Evolutionary conservation across 1,284 basidiomycete species (phyloP), one percentile per base, ranked within the genome.

Genomic region (Papiliotrema terrestris): DNA sequence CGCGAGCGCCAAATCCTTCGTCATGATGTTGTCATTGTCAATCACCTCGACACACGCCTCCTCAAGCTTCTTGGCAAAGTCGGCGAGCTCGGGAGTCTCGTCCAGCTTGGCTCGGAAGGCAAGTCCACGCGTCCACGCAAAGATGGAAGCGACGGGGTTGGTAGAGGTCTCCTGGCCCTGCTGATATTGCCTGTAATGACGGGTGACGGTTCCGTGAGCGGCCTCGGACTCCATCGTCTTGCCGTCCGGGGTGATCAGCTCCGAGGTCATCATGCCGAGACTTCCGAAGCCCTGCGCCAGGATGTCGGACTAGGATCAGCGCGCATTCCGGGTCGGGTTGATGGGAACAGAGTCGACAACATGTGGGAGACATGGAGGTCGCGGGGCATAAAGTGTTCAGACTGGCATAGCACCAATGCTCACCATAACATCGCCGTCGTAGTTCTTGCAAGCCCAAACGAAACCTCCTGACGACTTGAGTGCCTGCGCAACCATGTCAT

Each of bases 91-190:
- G 36, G 85, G 83, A 74, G 96, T 98, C 45, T 80, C 79, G 76
- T 98, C 95, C 35, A 97, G 82, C 80, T 92, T 93, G 63, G 93
- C 95, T 60, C 95, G 87, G 81, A 95, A 92, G 38, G 92, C 79
- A 36, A 97, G 82, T 1, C 95, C 95, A 49, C 96, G 86, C 17
- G 95, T 98, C 95, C 95, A 98, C 14, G 95, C 95, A 71, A 95
- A 98, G 81, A 98, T 98, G 55, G 91, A 94, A 42, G 95, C 95
- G 63, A 98, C 93, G 37, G 93, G 93, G 84, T 98, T 98, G 57
- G 95, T 98, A 58, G 89, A 91, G 15, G 92, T 97, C 79, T 97
- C 92, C 60, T 88, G 86, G 59, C 91, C 91, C 80, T 96, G 94
- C 79, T 98, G 94, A 78, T 87, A 89, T 80, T 98, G 93, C 56